Base-by-base conservation (phyloP, 2,329 filamentous ascomycete genomes). In the Monascus ruber region DNA sequence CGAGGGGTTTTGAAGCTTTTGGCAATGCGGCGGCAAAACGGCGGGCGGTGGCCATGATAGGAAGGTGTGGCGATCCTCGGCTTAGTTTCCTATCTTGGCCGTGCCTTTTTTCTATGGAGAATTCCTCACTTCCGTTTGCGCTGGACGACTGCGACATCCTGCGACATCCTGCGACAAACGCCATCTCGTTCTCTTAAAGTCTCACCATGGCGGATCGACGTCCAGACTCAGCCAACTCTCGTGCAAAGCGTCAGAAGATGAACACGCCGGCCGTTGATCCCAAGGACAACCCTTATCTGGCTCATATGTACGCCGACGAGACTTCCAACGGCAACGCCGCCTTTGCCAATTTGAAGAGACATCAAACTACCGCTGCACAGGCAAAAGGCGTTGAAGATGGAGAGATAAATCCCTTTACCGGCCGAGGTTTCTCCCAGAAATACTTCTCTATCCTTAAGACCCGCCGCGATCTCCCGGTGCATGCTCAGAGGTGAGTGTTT, bases 391-490 rank as follows among this genome's bases (percentile, higher is more conserved):
- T 81, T 2, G 91, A 98, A 67, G 78, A 94, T 65, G 77, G 80
- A 9, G 81, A 86, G 17, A 64, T 72, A 50, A 98, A 95, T 59
- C 82, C 89, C 24, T 95, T 95, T 70, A 98, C 80, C 36, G 79
- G 81, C 44, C 69, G 74, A 42, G 70, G 77, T 9, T 81, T 94
- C 54, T 87, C 86, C 34, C 74, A 79, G 50, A 79, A 83, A 56
- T 98, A 98, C 71, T 86, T 95, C 63, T 78, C 79, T 54, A 98
- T 98, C 57, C 69, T 98, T 54, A 77, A 89, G 67, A 77, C 76
- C 40, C 76, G 91, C 51, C 78, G 88, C 58, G 81, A 87, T 52
- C 74, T 98, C 44, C 91, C 91, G 9, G 91, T 98, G 33, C 81
- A 94, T 64, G 81, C 86, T 58, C 91, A 98, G 65, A 81, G 87